Percentiles rank a stretch among this genome's conserved stretches.
Evolutionary conservation across 2,329 filamentous ascomycete genomes (phyloP).

Genomic region (Colletotrichum endophyticum): DNA sequence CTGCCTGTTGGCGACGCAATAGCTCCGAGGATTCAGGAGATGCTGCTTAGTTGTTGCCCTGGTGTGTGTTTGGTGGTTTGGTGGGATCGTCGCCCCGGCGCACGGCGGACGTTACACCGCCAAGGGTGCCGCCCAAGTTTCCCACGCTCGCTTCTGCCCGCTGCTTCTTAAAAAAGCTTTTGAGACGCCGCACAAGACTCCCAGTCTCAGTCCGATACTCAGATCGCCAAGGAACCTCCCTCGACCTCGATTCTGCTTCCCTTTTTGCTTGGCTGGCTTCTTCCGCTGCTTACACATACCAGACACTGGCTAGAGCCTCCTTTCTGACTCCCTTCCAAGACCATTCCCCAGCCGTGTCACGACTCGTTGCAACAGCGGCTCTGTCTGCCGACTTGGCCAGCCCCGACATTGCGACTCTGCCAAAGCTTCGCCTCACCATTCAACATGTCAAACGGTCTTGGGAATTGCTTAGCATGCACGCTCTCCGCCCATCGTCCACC

Average conservation of each 20-base stretch:
- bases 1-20: neutral
- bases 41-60: neutral
- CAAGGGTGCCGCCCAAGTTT: conserved; percentile 8
- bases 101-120: conserved; percentile 12
- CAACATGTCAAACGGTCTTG: neutral
- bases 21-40: neutral
- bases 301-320: neutral
- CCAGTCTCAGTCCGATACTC: conserved; percentile 19
- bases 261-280: neutral
- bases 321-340: neutral
- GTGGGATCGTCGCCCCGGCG: neutral
- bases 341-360: neutral
- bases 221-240: conserved; percentile 18
- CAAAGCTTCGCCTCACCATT: conserved; percentile 16
- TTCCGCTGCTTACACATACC: conserved; percentile 7
- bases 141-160: neutral
- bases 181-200: conserved; percentile 22
- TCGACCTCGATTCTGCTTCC: neutral
- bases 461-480: neutral
- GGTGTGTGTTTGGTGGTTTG: neutral
- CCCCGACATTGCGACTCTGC: conserved; percentile 9
- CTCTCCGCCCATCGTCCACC: neutral
- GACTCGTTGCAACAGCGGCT: conserved; percentile 6
- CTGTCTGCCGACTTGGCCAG: conserved; percentile 6
- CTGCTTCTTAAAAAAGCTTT: conserved; percentile 17